Percentiles rank a stretch among this genome's conserved stretches.
phyloP scores from a whole-genome alignment of 768 basidiomycete genomes.

The Tulasnella sp. region DNA sequence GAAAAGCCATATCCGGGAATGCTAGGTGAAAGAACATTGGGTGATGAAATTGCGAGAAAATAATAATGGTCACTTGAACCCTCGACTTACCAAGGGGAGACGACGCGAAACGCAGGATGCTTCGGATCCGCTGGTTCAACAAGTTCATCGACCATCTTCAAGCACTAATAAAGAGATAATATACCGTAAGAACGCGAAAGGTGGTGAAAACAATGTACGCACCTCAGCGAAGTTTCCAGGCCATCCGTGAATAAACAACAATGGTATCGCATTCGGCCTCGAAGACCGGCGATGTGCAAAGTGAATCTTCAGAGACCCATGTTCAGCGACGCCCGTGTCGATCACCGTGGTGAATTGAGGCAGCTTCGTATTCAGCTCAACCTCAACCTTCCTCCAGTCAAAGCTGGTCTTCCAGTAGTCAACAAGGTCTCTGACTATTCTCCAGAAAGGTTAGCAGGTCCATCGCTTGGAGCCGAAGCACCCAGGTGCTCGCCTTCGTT shows the following conservation, averaged over 20 bases:
- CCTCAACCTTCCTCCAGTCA: slow-evolving; percentile 8
- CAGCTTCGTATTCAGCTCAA: slow-evolving; percentile 9
- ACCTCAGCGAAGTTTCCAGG: slow-evolving; percentile 16
- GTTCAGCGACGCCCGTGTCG: background rate
- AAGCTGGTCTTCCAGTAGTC: slow-evolving; percentile 10
- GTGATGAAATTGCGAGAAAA: background rate
- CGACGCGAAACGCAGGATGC: slow-evolving; percentile 11
- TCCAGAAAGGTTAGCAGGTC: background rate
- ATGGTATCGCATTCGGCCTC: background rate
- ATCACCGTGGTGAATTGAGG: slow-evolving; percentile 12
- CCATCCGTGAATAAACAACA: slow-evolving; percentile 12
- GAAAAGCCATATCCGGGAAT: slow-evolving; percentile 14
- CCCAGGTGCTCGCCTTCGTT: background rate
- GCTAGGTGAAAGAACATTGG: background rate
- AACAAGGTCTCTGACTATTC: slow-evolving; percentile 1
- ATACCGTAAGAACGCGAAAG: too few relatives aligned
- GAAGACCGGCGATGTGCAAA: too few relatives aligned
- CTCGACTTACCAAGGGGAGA: slow-evolving; percentile 3
- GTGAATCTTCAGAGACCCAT: background rate
- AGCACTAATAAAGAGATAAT: background rate
- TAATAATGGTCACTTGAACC: background rate
- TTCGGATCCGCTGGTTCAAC: slow-evolving; percentile 9
- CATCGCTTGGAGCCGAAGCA: background rate
- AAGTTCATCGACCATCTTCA: slow-evolving; percentile 10
- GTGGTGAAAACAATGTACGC: too few relatives aligned